Conservation (phyloP, 805 yeast species). For the Ogataea polymorpha region DNA sequence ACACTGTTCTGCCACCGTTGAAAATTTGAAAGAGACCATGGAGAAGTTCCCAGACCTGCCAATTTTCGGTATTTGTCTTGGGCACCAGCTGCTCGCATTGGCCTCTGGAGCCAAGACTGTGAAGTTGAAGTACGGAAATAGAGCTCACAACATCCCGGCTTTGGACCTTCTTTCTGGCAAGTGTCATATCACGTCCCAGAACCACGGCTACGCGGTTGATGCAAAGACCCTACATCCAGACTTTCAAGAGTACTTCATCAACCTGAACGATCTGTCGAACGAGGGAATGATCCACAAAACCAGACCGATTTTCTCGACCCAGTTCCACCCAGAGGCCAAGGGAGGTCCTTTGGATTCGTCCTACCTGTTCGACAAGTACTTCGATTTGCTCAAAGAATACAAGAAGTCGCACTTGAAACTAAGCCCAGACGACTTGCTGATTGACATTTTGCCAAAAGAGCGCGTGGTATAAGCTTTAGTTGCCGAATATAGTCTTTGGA, state of each 20-base stretch:
- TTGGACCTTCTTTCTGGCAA: constrained; percentile 85
- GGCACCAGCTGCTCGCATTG: constrained; percentile 93
- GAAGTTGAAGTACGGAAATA: constrained; percentile 95
- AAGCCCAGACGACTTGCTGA: constrained; percentile 45
- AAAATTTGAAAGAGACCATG: constrained; percentile 70
- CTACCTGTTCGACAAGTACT: constrained; percentile 86
- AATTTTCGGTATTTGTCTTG: constrained; percentile 95
- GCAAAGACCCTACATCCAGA: constrained; percentile 67
- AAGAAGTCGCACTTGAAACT: constrained; percentile 43
- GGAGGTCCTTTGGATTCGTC: constrained; percentile 97
- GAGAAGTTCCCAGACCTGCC: constrained; percentile 65
- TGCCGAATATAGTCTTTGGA: background rate
- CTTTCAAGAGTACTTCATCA: constrained; percentile 85
- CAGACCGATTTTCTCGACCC: constrained; percentile 92
- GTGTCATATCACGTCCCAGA: constrained; percentile 97
- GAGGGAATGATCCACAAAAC: constrained; percentile 93
- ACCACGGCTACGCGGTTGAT: constrained; percentile 98
- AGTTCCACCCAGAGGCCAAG: constrained; percentile 99
- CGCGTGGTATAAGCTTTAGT: constrained; percentile 44
- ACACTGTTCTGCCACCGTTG: constrained; percentile 76
- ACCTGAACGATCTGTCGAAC: constrained; percentile 91
- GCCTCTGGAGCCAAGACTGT: constrained; percentile 93
- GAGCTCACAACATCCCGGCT: constrained; percentile 98
- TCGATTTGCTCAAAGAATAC: constrained; percentile 63
- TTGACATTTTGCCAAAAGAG: constrained; percentile 62